phyloP scores from a whole-genome alignment of 352 stramenopile species.

The Phytopythium vexans region DNA sequence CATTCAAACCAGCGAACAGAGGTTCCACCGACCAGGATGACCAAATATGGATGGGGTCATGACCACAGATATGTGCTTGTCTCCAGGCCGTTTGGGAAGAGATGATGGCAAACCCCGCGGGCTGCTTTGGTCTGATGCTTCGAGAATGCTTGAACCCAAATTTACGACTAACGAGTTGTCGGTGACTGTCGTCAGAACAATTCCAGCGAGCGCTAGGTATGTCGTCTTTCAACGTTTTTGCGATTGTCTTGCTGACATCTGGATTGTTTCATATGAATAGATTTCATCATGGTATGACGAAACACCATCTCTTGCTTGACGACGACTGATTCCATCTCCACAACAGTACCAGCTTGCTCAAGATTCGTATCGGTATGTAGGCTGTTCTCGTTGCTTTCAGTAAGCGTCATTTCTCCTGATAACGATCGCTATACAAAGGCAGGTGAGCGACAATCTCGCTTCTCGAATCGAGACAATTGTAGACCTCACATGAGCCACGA shows the following conservation, averaged over 20 bases:
- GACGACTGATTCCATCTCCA: slow-evolving; percentile 9
- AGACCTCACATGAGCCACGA: slow-evolving; percentile 2
- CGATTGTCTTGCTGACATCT: too few relatives aligned
- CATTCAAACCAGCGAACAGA: slow-evolving; percentile 7
- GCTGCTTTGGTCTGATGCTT: slow-evolving; percentile 60
- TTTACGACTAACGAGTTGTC: slow-evolving; percentile 6
- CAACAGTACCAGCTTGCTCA: slow-evolving; percentile 78
- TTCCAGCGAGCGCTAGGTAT: slow-evolving; percentile 72
- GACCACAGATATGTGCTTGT: neutral
- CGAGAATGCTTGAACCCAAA: neutral
- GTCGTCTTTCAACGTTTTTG: neutral
- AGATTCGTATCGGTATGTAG: slow-evolving; percentile 66
- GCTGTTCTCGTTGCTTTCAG: neutral
- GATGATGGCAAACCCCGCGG: slow-evolving; percentile 82
- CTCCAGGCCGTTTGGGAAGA: slow-evolving; percentile 83
- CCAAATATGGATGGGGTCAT: neutral
- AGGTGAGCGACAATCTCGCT: too few relatives aligned
- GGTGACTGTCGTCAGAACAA: slow-evolving; percentile 34
- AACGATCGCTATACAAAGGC: too few relatives aligned
- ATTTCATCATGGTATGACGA: slow-evolving; percentile 65
- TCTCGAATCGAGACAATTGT: too few relatives aligned
- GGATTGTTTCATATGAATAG: slow-evolving; percentile 14
- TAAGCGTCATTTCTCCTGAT: too few relatives aligned
- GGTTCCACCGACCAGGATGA: neutral
- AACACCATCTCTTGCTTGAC: too few relatives aligned